phyloP scores from a whole-genome alignment of 2,329 filamentous ascomycete species.

The Aspergillus sp. region DNA sequence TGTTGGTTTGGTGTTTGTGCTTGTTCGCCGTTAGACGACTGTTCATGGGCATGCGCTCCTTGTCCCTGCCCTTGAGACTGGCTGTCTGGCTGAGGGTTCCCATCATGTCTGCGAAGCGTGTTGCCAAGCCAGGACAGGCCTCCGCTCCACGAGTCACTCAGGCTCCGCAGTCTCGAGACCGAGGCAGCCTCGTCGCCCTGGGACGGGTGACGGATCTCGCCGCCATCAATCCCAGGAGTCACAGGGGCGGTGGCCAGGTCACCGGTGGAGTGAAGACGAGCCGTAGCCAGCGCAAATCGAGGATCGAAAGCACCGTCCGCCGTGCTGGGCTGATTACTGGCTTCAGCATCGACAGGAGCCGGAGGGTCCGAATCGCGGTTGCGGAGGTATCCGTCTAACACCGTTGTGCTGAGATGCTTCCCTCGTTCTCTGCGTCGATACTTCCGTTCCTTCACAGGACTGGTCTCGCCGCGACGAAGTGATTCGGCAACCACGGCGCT shows the following conservation, averaged over 20 bases:
- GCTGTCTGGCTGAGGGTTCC: neutral
- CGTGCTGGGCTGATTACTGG: slow-evolving; percentile 1
- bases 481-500: slow-evolving; percentile 66
- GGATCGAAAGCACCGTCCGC: slow-evolving; percentile 16
- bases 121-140: slow-evolving; percentile 37
- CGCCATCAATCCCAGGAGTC: slow-evolving; percentile 21
- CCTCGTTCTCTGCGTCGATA: slow-evolving; percentile 25
- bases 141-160: slow-evolving; percentile 39
- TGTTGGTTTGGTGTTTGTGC: too few relatives aligned
- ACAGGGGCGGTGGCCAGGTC: slow-evolving; percentile 18
- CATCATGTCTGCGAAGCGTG: slow-evolving; percentile 25
- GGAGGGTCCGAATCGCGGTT: slow-evolving; percentile 18
- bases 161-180: slow-evolving; percentile 31
- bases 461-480: slow-evolving; percentile 57
- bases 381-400: slow-evolving; percentile 20
- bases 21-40: too few relatives aligned
- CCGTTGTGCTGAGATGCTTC: slow-evolving; percentile 28
- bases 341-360: slow-evolving; percentile 17
- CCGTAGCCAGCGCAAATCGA: slow-evolving; percentile 22
- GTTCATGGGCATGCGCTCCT: too few relatives aligned
- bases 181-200: slow-evolving; percentile 19
- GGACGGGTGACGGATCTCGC: slow-evolving; percentile 9
- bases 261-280: slow-evolving; percentile 29
- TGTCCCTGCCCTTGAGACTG: neutral
- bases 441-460: slow-evolving; percentile 34